Conservation (phyloP, 2,329 filamentous ascomycete genomes). For the Trichoderma hamatum region DNA sequence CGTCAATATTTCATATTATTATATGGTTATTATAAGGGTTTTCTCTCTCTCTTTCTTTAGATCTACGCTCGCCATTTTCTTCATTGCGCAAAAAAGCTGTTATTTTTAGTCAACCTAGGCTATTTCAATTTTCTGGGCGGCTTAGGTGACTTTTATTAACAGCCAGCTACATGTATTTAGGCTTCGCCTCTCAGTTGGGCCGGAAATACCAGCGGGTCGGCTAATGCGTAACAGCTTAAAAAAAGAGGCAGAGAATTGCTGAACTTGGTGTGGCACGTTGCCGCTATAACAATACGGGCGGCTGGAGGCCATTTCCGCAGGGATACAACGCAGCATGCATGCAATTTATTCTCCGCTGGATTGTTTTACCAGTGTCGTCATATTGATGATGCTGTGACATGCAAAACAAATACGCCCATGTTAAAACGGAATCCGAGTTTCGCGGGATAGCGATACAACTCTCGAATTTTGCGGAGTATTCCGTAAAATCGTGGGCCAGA, state of each 20-base stretch:
- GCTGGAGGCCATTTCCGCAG: neutral
- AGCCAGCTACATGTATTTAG: too few species aligned
- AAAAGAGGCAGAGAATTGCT: neutral
- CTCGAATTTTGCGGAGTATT: neutral
- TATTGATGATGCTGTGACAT: conserved; percentile 8
- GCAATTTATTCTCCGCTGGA: neutral
- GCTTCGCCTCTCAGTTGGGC: too few species aligned
- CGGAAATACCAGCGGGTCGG: too few species aligned
- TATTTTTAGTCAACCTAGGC: too few species aligned
- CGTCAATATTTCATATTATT: too few species aligned
- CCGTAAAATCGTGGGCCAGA: neutral
- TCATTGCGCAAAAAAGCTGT: too few species aligned
- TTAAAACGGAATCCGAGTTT: neutral
- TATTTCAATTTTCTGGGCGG: too few species aligned
- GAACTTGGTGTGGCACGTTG: neutral
- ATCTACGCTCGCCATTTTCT: too few species aligned
- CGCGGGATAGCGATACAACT: neutral
- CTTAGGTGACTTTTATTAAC: too few species aligned
- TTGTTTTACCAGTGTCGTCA: neutral
- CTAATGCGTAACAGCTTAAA: neutral
- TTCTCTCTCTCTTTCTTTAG: too few species aligned
- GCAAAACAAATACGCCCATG: neutral
- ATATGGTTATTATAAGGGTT: too few species aligned
- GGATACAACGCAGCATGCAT: neutral
- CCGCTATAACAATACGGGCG: conserved; percentile 7